Evolutionary conservation across 1,284 basidiomycete genomes (phyloP).

Genomic region (Pholiota adiposa): DNA sequence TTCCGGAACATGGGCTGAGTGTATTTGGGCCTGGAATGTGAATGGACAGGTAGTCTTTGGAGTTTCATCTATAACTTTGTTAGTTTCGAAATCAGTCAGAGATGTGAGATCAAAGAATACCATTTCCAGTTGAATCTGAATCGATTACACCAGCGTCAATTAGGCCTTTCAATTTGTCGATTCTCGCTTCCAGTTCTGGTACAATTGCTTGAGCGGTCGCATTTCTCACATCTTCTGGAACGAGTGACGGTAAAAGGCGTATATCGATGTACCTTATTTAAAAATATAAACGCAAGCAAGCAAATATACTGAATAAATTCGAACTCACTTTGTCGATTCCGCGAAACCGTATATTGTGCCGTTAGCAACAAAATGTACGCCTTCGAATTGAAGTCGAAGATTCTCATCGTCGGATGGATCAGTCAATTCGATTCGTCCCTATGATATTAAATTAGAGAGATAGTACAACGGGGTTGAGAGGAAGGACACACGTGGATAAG

Average conservation of each 20-base stretch:
- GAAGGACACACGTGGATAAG: constrained; percentile 61
- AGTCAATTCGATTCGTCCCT: constrained; percentile 75
- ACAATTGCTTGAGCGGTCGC: constrained; percentile 66
- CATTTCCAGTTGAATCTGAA: constrained; percentile 42
- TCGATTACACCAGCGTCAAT: constrained; percentile 68
- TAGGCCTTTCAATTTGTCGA: constrained; percentile 61
- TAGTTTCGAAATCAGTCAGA: background rate
- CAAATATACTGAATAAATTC: background rate
- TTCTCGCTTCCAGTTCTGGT: constrained; percentile 65
- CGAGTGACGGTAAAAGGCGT: constrained; percentile 67
- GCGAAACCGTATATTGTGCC: constrained; percentile 82
- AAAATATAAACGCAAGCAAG: constrained; percentile 8
- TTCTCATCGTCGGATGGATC: constrained; percentile 56
- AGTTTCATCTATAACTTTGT: constrained; percentile 43
- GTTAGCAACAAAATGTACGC: constrained; percentile 77
- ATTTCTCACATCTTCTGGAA: constrained; percentile 58
- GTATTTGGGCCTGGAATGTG: constrained; percentile 63
- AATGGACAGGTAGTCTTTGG: constrained; percentile 66
- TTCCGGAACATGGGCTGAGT: constrained; percentile 53
- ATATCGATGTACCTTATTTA: constrained; percentile 57
- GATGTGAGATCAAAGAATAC: constrained; percentile 28
- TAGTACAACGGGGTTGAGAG: background rate
- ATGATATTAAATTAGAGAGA: background rate
- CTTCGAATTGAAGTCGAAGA: constrained; percentile 72
- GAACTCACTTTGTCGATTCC: constrained; percentile 62